phyloP scores from a whole-genome alignment of 2,329 filamentous ascomycete genomes.

The Mariannaea sp. region DNA sequence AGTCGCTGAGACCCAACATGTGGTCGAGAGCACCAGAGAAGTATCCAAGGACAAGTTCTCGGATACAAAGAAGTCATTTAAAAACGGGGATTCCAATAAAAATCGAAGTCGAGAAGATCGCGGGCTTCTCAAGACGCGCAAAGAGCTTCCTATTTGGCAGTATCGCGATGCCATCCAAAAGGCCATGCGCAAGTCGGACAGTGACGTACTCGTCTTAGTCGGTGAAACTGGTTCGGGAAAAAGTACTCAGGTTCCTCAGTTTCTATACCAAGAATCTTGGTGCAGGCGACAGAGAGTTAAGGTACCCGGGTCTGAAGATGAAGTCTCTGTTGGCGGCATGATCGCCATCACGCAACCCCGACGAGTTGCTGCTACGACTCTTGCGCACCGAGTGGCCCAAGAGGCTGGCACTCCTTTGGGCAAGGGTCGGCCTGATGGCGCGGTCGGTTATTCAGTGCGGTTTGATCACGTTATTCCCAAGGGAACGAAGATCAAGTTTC shows the following conservation, averaged over 20 bases:
- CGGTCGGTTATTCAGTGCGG: conserved; percentile 90
- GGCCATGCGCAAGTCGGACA: conserved; percentile 57
- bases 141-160: conserved; percentile 79
- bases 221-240: conserved; percentile 97
- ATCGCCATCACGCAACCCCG: conserved; percentile 95
- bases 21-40: conserved; percentile 4
- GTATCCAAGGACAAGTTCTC: not conserved
- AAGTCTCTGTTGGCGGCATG: conserved; percentile 69
- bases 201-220: conserved; percentile 80
- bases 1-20: conserved; percentile 7
- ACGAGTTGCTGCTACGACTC: conserved; percentile 88
- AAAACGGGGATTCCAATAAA: conserved; percentile 20
- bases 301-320: conserved; percentile 45
- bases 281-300: conserved; percentile 66
- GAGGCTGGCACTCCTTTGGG: conserved; percentile 66
- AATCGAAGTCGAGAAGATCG: conserved; percentile 38
- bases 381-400: conserved; percentile 84
- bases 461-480: conserved; percentile 88
- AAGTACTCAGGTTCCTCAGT: conserved; percentile 94
- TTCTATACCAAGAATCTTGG: conserved; percentile 79
- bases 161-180: conserved; percentile 72
- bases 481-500: conserved; percentile 85
- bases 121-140: conserved; percentile 54
- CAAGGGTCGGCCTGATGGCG: conserved; percentile 47
- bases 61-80: conserved; percentile 12